A percentile compares a stretch with the other conserved stretches of the same genome.
Evolutionary conservation across 495 filamentous ascomycete species (phyloP).

Genomic region (Niebla homalea): DNA sequence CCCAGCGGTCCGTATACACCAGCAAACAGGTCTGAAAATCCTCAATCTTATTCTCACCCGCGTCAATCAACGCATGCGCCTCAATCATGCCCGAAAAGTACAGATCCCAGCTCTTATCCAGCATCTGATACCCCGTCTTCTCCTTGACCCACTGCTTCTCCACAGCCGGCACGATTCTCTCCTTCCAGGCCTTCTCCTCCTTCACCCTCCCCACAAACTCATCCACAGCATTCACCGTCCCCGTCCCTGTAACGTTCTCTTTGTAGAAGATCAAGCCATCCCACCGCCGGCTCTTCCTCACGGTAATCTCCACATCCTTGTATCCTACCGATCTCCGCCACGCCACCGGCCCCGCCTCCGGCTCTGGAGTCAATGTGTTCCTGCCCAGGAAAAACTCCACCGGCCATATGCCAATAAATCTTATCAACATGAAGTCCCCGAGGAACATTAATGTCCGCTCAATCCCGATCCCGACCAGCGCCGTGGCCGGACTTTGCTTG

Average conservation of each 20-base stretch:
- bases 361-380: conserved; percentile 15
- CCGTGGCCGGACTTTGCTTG: conserved; percentile 31
- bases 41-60: conserved; percentile 37
- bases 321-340: conserved; percentile 67
- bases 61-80: conserved; percentile 50
- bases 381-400: conserved; percentile 48
- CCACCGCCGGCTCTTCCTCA: conserved; percentile 54
- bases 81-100: conserved; percentile 64
- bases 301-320: conserved; percentile 55
- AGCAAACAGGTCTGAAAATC: conserved; percentile 52
- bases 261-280: conserved; percentile 19
- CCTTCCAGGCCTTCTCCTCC: conserved; percentile 20
- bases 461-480: conserved; percentile 35
- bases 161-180: conserved; percentile 49
- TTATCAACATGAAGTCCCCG: conserved; percentile 55
- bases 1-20: conserved; percentile 47
- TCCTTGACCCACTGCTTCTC: conserved; percentile 42
- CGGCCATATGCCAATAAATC: conserved; percentile 65
- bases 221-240: conserved; percentile 30
- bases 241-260: conserved; percentile 4
- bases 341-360: conserved; percentile 38
- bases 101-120: conserved; percentile 68
- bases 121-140: conserved; percentile 69
- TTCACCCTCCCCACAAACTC: conserved; percentile 22
- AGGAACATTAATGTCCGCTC: conserved; percentile 46